Percentiles rank a stretch among this genome's conserved stretches.
phyloP scores from a whole-genome alignment of 2,329 filamentous ascomycete species.

The Penicillium sp. region DNA sequence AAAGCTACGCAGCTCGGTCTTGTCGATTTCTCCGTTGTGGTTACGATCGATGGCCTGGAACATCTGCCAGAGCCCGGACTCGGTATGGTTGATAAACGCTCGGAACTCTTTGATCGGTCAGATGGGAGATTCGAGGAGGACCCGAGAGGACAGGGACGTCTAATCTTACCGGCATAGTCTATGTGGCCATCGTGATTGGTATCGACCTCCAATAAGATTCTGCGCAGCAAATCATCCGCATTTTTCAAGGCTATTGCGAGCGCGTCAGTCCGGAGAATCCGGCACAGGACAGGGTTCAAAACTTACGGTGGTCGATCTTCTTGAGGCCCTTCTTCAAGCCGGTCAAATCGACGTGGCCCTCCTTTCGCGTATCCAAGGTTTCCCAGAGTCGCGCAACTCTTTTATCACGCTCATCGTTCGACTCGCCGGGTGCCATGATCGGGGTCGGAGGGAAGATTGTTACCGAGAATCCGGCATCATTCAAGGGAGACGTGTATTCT shows the following conservation, averaged over 20 bases:
- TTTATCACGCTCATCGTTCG: slow-evolving; percentile 70
- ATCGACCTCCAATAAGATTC: slow-evolving; percentile 77
- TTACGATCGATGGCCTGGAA: slow-evolving; percentile 86
- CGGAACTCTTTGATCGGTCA: slow-evolving; percentile 66
- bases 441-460: slow-evolving; percentile 44
- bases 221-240: slow-evolving; percentile 75
- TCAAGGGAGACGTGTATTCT: slow-evolving; percentile 17
- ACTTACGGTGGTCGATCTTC: slow-evolving; percentile 85
- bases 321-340: slow-evolving; percentile 77
- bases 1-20: slow-evolving; percentile 73
- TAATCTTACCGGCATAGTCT: slow-evolving; percentile 70
- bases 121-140: slow-evolving; percentile 1
- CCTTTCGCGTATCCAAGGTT: slow-evolving; percentile 68
- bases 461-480: slow-evolving; percentile 46
- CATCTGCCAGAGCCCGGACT: slow-evolving; percentile 72
- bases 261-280: slow-evolving; percentile 23
- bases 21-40: slow-evolving; percentile 78
- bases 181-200: slow-evolving; percentile 83
- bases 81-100: slow-evolving; percentile 78
- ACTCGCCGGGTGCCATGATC: slow-evolving; percentile 63
- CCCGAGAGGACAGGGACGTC: slow-evolving; percentile 10
- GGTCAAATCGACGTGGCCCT: slow-evolving; percentile 76
- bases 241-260: slow-evolving; percentile 67
- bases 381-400: slow-evolving; percentile 80
- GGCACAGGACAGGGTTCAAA: slow-evolving; percentile 20